Evolutionary conservation across 805 yeast species (phyloP).

Genomic region (Wickerhamomyces strasburgensis): DNA sequence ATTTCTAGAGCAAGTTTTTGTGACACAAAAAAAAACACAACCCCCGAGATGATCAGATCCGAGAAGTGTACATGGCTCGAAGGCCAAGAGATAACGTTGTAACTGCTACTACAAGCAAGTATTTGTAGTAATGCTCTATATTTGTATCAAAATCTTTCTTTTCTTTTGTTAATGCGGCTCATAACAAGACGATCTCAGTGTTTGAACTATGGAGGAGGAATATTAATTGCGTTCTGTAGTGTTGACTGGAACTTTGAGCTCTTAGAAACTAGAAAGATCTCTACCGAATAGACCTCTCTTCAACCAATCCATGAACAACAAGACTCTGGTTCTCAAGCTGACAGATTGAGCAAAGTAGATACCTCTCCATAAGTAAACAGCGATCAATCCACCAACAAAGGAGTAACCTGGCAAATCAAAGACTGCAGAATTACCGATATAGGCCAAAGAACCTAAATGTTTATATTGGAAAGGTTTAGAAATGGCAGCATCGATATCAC

Average conservation of each 20-base stretch:
- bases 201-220: too few species aligned
- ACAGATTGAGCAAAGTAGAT: slow-evolving; percentile 67
- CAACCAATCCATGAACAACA: slow-evolving; percentile 64
- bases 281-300: slow-evolving; percentile 56
- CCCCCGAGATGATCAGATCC: too few species aligned
- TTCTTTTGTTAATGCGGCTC: too few species aligned
- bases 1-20: too few species aligned
- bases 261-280: slow-evolving; percentile 34
- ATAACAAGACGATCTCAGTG: too few species aligned
- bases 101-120: too few species aligned
- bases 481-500: slow-evolving; percentile 51
- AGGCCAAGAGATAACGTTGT: too few species aligned
- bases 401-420: slow-evolving; percentile 60
- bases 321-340: slow-evolving; percentile 56
- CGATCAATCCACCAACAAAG: slow-evolving; percentile 59
- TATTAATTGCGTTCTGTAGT: too few species aligned
- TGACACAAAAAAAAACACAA: slow-evolving; percentile 2
- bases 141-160: too few species aligned
- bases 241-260: too few species aligned
- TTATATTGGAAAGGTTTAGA: slow-evolving; percentile 56
- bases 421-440: slow-evolving; percentile 66
- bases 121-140: too few species aligned
- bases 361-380: slow-evolving; percentile 72
- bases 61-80: too few species aligned
- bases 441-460: slow-evolving; percentile 64